Evolutionary conservation across 1,139 yeast species (phyloP).

Genomic region (Protomyces lactucae-debilis): DNA sequence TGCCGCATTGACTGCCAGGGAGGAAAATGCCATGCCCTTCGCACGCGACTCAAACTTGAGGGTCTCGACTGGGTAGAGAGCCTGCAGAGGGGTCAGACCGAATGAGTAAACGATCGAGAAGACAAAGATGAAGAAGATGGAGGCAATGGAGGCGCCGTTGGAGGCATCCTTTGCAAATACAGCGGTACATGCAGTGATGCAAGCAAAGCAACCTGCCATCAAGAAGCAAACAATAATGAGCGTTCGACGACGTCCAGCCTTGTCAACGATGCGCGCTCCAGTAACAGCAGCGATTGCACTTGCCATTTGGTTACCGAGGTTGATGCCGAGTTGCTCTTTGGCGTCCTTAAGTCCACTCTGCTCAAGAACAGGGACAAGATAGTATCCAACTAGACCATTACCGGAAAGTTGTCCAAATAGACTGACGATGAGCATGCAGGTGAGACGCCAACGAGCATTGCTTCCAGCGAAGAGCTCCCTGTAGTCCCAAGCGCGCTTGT

Average conservation of each 20-base stretch:
- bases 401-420: conserved; percentile 45
- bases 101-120: conserved; percentile 32
- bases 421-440: conserved; percentile 40
- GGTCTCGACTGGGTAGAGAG: conserved; percentile 42
- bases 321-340: conserved; percentile 39
- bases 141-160: conserved; percentile 33
- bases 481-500: conserved; percentile 28
- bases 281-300: conserved; percentile 40
- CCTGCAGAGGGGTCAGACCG: conserved; percentile 37
- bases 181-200: conserved; percentile 37
- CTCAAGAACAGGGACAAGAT: conserved; percentile 44
- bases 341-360: conserved; percentile 46
- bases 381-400: conserved; percentile 47
- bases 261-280: conserved; percentile 38
- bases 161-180: conserved; percentile 31
- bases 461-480: conserved; percentile 44
- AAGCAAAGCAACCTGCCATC: conserved; percentile 33
- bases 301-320: conserved; percentile 38
- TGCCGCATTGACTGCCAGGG: conserved; percentile 32
- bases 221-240: conserved; percentile 37
- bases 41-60: conserved; percentile 43
- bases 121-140: conserved; percentile 34
- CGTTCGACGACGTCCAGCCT: conserved; percentile 41
- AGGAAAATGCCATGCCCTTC: conserved; percentile 39
- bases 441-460: conserved; percentile 42